A percentile compares a stretch with the other conserved stretches of the same genome.
Conservation (phyloP, 73 alveolate genomes). For the Paramecium primaurelia region DNA sequence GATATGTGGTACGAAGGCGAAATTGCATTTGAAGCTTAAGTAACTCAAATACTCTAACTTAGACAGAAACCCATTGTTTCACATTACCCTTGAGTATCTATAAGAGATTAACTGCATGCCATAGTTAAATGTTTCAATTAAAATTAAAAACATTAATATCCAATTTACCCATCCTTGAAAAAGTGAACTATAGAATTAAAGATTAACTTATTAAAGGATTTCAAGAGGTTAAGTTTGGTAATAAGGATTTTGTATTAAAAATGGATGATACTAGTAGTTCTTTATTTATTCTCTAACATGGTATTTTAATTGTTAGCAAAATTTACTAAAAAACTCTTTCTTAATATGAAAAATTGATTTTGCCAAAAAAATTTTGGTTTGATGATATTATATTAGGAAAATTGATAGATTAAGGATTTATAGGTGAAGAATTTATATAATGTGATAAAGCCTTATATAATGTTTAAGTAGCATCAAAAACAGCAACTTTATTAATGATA, state of each 20-base stretch:
- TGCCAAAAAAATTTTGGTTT: conserved; percentile 16
- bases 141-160: neutral
- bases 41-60: neutral
- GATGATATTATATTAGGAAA: neutral
- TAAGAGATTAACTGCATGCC: neutral
- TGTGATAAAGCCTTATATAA: conserved; percentile 6
- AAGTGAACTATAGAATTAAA: neutral
- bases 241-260: neutral
- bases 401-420: neutral
- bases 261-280: neutral
- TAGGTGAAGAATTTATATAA: neutral
- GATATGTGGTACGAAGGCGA: conserved; percentile 21
- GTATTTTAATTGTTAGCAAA: neutral
- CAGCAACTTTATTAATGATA: neutral
- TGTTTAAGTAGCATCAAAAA: neutral
- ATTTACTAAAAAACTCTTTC: neutral
- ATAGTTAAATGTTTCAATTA: neutral
- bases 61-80: conserved; percentile 32
- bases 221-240: neutral
- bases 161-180: neutral
- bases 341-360: neutral
- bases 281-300: neutral
- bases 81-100: neutral
- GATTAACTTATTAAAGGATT: neutral
- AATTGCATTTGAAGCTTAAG: neutral